A percentile compares a stretch with the other conserved stretches of the same genome.
Conservation (phyloP, 352 stramenopile species). For the Pythium myriotylum region DNA sequence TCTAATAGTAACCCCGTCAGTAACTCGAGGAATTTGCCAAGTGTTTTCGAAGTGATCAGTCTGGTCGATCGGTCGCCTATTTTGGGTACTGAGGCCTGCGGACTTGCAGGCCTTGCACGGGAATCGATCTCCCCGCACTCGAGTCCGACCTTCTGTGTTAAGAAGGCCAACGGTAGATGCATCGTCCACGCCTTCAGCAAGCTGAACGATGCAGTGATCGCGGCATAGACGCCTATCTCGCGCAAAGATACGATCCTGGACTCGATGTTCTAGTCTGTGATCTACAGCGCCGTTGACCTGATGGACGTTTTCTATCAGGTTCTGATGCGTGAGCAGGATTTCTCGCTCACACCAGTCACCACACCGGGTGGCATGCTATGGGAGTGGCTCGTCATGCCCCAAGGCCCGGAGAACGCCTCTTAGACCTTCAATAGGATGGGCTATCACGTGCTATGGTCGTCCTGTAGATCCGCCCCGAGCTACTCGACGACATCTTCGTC, state of each 20-base stretch:
- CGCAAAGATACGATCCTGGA: conserved; percentile 15
- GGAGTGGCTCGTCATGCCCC: conserved; percentile 34
- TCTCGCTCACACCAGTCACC: conserved; percentile 10
- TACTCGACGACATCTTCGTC: conserved; percentile 40
- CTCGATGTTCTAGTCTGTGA: not conserved
- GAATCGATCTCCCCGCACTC: conserved; percentile 17
- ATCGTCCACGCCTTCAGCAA: conserved; percentile 14
- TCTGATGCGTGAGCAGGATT: conserved; percentile 9
- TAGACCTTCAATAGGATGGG: conserved; percentile 42
- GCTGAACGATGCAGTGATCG: conserved; percentile 2
- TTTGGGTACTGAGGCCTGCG: no score
- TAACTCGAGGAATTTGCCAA: no score
- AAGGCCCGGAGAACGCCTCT: conserved; percentile 29
- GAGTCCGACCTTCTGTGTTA: conserved; percentile 22
- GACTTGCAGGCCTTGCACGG: conserved; percentile 1
- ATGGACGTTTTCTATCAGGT: conserved; percentile 18
- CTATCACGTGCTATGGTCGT: conserved; percentile 21
- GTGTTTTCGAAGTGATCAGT: no score
- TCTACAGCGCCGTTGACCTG: conserved; percentile 7
- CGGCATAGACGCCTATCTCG: conserved; percentile 2
- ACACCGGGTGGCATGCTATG: conserved; percentile 29
- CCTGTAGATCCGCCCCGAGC: conserved; percentile 19
- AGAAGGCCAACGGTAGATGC: conserved; percentile 13
- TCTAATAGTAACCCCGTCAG: no score
- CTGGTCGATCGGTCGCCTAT: no score